phyloP scores from a whole-genome alignment of 2,329 filamentous ascomycete species.

The Cercospora janseana region DNA sequence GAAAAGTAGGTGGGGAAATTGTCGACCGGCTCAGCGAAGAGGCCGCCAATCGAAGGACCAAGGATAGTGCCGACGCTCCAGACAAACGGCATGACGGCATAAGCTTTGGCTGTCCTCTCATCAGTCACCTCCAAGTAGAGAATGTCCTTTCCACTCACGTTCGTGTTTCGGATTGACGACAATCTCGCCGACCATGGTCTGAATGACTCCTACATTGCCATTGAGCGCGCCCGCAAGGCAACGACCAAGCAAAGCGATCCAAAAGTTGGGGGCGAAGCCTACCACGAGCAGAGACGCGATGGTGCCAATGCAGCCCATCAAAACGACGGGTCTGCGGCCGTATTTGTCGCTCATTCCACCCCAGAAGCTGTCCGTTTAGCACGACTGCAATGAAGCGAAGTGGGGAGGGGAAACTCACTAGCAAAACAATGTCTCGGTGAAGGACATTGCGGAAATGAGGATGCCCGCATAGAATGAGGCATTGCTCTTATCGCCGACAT shows the following conservation, averaged over 20 bases:
- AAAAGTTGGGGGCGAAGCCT: slow-evolving; percentile 78
- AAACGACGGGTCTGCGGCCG: slow-evolving; percentile 79
- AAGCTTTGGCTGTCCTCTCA: slow-evolving; percentile 65
- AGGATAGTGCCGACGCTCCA: slow-evolving; percentile 90
- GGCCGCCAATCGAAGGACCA: slow-evolving; percentile 82
- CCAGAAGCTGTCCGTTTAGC: slow-evolving; percentile 58
- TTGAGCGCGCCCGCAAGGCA: slow-evolving; percentile 79
- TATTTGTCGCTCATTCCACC: slow-evolving; percentile 76
- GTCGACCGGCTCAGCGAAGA: slow-evolving; percentile 74
- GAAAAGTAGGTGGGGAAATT: slow-evolving; percentile 73
- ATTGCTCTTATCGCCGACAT: slow-evolving; percentile 69
- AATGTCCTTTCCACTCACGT: slow-evolving; percentile 56
- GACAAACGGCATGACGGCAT: slow-evolving; percentile 90
- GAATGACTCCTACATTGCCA: slow-evolving; percentile 73
- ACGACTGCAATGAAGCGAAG: neutral
- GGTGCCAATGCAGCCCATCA: slow-evolving; percentile 78
- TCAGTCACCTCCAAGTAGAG: slow-evolving; percentile 5
- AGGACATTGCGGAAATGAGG: slow-evolving; percentile 80
- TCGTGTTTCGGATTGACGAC: slow-evolving; percentile 82
- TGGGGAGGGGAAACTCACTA: slow-evolving; percentile 49
- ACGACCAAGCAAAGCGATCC: slow-evolving; percentile 74
- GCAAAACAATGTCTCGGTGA: slow-evolving; percentile 77
- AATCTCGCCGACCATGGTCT: slow-evolving; percentile 89
- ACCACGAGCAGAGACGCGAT: slow-evolving; percentile 80
- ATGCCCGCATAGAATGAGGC: slow-evolving; percentile 85